Evolutionary conservation across 2,329 filamentous ascomycete species (phyloP).

Genomic region (Aspergillus pseudoterreus): DNA sequence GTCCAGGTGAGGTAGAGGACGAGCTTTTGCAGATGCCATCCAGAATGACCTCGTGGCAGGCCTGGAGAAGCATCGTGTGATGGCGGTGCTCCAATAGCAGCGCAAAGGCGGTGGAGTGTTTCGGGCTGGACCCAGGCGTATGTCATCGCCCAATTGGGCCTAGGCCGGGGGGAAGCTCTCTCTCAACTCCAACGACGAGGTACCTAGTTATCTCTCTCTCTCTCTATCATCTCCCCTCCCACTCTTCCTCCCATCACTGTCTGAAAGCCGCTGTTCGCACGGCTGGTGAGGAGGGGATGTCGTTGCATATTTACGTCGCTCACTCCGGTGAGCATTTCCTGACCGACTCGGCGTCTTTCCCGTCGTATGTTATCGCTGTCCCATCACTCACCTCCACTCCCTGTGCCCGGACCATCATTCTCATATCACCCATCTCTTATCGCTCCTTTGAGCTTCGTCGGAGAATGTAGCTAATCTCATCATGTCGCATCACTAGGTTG

Average conservation of each 20-base stretch:
- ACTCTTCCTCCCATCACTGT: slow-evolving; percentile 14
- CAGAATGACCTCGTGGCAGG: slow-evolving; percentile 23
- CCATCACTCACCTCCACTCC: not conserved
- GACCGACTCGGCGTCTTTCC: slow-evolving; percentile 71
- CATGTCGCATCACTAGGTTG: slow-evolving; percentile 51
- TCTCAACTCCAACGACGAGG: slow-evolving; percentile 5
- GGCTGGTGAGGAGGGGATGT: slow-evolving; percentile 60
- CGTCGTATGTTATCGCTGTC: slow-evolving; percentile 55
- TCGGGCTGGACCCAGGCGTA: slow-evolving; percentile 2
- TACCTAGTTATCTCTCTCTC: slow-evolving; percentile 5
- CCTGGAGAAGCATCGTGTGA: slow-evolving; percentile 27
- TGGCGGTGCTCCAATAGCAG: slow-evolving; percentile 9
- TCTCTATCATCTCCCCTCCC: slow-evolving; percentile 18
- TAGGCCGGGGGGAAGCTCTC: slow-evolving; percentile 16
- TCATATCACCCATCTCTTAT: not conserved
- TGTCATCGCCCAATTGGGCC: slow-evolving; percentile 13
- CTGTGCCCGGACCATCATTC: slow-evolving; percentile 7
- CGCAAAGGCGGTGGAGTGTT: slow-evolving; percentile 15
- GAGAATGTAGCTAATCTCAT: slow-evolving; percentile 17
- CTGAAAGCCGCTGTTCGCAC: slow-evolving; percentile 22
- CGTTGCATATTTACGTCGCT: slow-evolving; percentile 85
- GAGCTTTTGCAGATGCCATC: slow-evolving; percentile 34
- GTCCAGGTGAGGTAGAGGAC: slow-evolving; percentile 29
- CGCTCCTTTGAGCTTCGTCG: not conserved
- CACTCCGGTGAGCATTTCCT: slow-evolving; percentile 85